phyloP scores from a whole-genome alignment of 306 rosid genomes.

The Leucaena leucocephala region DNA sequence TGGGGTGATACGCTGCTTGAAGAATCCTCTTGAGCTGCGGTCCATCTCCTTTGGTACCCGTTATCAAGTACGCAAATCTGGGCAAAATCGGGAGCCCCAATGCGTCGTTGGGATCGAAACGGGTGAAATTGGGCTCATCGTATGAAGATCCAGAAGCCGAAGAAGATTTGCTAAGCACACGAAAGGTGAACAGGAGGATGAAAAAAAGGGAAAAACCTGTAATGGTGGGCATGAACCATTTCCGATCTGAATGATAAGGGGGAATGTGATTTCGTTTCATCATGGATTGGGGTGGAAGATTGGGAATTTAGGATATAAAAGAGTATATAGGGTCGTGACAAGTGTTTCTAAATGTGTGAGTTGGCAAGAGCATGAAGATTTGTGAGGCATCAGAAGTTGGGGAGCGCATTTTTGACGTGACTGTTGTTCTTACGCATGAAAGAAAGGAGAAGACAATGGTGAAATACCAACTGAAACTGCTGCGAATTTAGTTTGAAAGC shows the following conservation, averaged over 20 bases:
- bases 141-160: conserved; percentile 22
- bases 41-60: conserved; percentile 71
- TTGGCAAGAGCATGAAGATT: neutral
- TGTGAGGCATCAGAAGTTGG: neutral
- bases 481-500: neutral
- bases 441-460: neutral
- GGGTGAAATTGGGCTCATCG: conserved; percentile 21
- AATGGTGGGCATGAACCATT: conserved; percentile 55
- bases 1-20: conserved; percentile 78
- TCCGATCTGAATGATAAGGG: conserved; percentile 42
- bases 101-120: conserved; percentile 12
- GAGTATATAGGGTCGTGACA: neutral
- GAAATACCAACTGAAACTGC: neutral
- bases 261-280: conserved; percentile 59
- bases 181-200: conserved; percentile 39
- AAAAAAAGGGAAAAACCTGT: conserved; percentile 43
- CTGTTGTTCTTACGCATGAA: neutral
- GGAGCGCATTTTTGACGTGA: neutral
- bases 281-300: neutral
- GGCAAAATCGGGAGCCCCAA: conserved; percentile 62
- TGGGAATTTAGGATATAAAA: neutral
- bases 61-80: conserved; percentile 68
- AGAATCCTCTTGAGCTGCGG: conserved; percentile 64
- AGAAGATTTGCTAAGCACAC: conserved; percentile 43
- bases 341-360: neutral